Base-by-base conservation (phyloP, 176 grass and related monocot species). In the Tillandsia leiboldiana region DNA sequence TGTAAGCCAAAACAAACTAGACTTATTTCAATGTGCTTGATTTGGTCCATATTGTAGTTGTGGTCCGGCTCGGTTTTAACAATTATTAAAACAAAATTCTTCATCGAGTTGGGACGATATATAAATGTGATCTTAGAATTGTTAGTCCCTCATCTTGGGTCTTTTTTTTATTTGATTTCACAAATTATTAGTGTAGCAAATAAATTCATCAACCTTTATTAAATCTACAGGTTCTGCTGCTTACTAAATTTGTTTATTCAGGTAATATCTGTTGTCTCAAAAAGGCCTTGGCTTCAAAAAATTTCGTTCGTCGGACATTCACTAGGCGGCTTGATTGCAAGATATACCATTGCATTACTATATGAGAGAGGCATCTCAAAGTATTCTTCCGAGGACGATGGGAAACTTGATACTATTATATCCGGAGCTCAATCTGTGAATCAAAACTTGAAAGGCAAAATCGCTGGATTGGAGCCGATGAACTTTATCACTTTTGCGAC, bases 401-500 rank as follows among this genome's bases (percentile, higher is more conserved):
- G 78, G 9, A 69, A 84, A 47, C 75, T 68, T 73, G 72, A 26
- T 33, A 26, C 13, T 66, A 64, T 75, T 70, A 29, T 13, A 73
- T 48, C 33, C 70, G 75, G 51, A 49, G 59, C 51, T 11, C 67
- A 75, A 56, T 51, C 33, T 18, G 65, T 56, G 22, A 51, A 59
- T 26, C 42, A 77, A 50, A 77, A 69, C 2, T 26, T 26, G 14
- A 66, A 73, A 85, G 79, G 74, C 12, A 86, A 84, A 83, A 90
- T 99, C 83, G 89, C 82, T 82, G 94, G 89, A 82, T 83, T 99
- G 75, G 84, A 99, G 61, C 84, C 94, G 49, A 82, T 90, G 28
- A 99, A 93, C 77, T 99, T 99, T 73, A 82, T 93, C 48, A 99
- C 94, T 70, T 90, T 93, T 84, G 89, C 87, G 61, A 93, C 94